Evolutionary conservation across 495 filamentous ascomycete genomes (phyloP), one percentile per base, ranked within the genome.

Genomic region (Aspergillus heteromorphus): DNA sequence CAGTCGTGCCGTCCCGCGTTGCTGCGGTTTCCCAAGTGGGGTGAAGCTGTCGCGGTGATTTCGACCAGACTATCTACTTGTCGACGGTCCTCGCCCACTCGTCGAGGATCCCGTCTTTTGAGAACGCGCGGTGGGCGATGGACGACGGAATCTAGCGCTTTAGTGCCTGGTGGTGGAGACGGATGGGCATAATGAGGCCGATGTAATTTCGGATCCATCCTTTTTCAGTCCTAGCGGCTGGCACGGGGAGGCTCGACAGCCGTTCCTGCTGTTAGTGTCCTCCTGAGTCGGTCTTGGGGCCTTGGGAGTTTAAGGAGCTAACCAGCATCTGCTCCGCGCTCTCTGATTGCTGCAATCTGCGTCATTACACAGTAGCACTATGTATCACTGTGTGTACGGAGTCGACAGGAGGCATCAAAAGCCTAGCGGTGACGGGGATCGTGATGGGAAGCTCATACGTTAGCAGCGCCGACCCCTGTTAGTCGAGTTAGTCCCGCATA

Each of bases 401-500:
- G n/a, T n/a, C n/a, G n/a, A n/a, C n/a, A 7, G 7, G 23, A 7
- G 23, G 7, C 23, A 27, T 7, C 23, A 27, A 27, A 7, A 27
- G 23, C 23, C 23, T 14, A 38, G 34, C 34, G 34, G 13, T 9
- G 34, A 38, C 34, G 2, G 2, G 11, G 34, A 38, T 38, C 34
- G 5, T 38, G 34, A n/a, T 45, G 1, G 14, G 10, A 45, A 17
- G 41, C 41, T 14, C 17, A n/a, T 10, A 20, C 20, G 13, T 25
- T 16, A 20, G 19, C 43, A 29, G 23, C 43, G 29, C 43, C 29
- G 43, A 17, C 43, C 43, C 43, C 42, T 31, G 21, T 20, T 29
- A 41, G 40, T 27, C 23, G 18, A 40, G 18, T 51, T 56, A 59
- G 57, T 53, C 52, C 58, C 61, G 64, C 64, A 66, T 52, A 52